Evolutionary conservation across 1,284 basidiomycete species (phyloP).

Genomic region (Ustilago lituana): DNA sequence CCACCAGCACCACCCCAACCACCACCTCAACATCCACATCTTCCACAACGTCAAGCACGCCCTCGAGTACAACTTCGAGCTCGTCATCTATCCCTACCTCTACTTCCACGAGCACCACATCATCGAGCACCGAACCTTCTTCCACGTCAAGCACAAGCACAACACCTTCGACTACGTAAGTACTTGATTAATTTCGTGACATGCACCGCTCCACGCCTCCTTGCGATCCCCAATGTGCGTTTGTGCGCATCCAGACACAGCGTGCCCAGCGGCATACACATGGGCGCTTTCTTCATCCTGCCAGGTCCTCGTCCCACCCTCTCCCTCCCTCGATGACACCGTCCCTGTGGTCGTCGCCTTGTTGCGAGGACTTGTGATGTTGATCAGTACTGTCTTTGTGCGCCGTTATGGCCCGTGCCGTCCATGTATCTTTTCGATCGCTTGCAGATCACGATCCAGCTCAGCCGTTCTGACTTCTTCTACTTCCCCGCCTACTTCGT

Average conservation of each 20-base stretch:
- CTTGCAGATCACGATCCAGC: conserved; percentile 27
- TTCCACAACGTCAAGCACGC: conserved; percentile 11
- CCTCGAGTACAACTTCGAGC: conserved; percentile 6
- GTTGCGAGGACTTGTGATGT: conserved; percentile 20
- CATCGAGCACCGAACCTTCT: conserved; percentile 7
- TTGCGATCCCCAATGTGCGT: conserved; percentile 4
- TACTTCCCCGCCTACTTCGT: conserved; percentile 12
- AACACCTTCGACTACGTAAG: conserved; percentile 43
- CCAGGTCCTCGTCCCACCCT: too few relatives aligned
- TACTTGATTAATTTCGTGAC: conserved; percentile 1
- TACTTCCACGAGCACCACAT: conserved; percentile 15
- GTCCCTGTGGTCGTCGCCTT: conserved; percentile 6
- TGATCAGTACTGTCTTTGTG: conserved; percentile 32
- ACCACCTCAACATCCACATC: conserved; percentile 18
- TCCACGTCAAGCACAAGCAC: conserved; percentile 28
- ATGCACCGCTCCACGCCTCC: background rate
- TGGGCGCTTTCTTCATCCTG: background rate
- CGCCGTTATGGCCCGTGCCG: conserved; percentile 5
- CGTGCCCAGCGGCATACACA: conserved; percentile 22
- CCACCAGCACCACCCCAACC: conserved; percentile 12
- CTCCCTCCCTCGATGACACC: too few relatives aligned
- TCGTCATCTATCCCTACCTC: conserved; percentile 13
- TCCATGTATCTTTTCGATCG: conserved; percentile 4
- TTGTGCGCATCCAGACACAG: conserved; percentile 21
- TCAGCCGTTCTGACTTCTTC: conserved; percentile 38